These are phyloP conservation scores for Suillus luteus DNA, from an alignment of 768 basidiomycete genomes.

Conservation along the genomic window DNA sequence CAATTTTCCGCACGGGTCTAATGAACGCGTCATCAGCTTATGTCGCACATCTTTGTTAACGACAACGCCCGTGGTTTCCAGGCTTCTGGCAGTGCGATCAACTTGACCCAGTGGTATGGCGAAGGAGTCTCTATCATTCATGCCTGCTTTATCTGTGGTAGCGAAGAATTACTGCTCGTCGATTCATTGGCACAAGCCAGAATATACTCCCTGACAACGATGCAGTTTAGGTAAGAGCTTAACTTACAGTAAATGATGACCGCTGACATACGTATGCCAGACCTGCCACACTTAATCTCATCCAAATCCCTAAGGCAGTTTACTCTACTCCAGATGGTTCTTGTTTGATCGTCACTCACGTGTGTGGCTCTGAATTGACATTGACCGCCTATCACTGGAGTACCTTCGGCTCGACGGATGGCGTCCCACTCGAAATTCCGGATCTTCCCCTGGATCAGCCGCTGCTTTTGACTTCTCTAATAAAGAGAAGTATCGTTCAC, in stretches of 20 bases:
- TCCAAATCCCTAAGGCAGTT: slow-evolving; percentile 35
- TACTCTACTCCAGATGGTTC: slow-evolving; percentile 57
- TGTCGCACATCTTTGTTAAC: slow-evolving; percentile 47
- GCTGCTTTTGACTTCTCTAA: slow-evolving; percentile 46
- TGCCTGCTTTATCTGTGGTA: slow-evolving; percentile 48
- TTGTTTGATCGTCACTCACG: slow-evolving; percentile 45
- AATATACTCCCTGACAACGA: slow-evolving; percentile 55
- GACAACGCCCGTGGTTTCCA: slow-evolving; percentile 49
- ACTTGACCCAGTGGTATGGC: slow-evolving; percentile 47
- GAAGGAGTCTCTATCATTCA: slow-evolving; percentile 30
- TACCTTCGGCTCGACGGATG: slow-evolving; percentile 54
- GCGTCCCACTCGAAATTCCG: slow-evolving; percentile 41
- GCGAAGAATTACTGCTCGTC: slow-evolving; percentile 54
- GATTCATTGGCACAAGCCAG: slow-evolving; percentile 46
- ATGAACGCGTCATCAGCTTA: slow-evolving; percentile 27
- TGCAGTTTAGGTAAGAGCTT: slow-evolving; percentile 51
- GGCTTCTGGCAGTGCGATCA: slow-evolving; percentile 41
- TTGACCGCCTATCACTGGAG: slow-evolving; percentile 54
- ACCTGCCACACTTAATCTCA: slow-evolving; percentile 46
- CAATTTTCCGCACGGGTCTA: background rate
- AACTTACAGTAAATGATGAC: background rate
- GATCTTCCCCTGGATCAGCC: slow-evolving; percentile 23
- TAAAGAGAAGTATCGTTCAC: slow-evolving; percentile 43
- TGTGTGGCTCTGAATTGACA: slow-evolving; percentile 17
- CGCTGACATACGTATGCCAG: slow-evolving; percentile 27